Conservation (phyloP, 192 early-diverging fungal genomes). For the Coemansia sp. region DNA sequence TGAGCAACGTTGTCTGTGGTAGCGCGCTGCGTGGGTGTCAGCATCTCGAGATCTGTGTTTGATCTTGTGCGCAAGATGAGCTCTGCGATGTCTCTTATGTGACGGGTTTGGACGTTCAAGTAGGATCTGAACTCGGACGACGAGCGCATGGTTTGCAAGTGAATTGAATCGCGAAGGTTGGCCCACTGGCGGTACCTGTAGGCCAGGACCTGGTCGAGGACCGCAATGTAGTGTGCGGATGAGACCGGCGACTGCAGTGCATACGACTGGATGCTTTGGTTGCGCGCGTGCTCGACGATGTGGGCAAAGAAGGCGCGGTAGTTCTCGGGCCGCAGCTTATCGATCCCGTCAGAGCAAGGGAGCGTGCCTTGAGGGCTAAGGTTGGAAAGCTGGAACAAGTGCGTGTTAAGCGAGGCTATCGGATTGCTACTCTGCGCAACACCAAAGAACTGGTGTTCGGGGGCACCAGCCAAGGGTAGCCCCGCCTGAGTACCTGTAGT, state of each 20-base stretch:
- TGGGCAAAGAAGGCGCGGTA: conserved; percentile 75
- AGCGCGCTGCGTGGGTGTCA: conserved; percentile 15
- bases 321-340: conserved; percentile 73
- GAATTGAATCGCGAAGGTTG: conserved; percentile 85
- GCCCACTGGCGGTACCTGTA: conserved; percentile 88
- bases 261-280: conserved; percentile 58
- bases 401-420: conserved; percentile 84
- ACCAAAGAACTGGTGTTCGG: conserved; percentile 68
- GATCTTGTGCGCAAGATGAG: conserved; percentile 61
- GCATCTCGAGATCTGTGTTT: conserved; percentile 56
- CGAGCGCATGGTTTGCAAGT: conserved; percentile 74
- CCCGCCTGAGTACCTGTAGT: too few relatives aligned
- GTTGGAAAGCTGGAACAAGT: conserved; percentile 78
- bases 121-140: conserved; percentile 62
- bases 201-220: conserved; percentile 79
- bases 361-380: conserved; percentile 80
- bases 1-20: conserved; percentile 21
- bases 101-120: conserved; percentile 62
- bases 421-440: conserved; percentile 86
- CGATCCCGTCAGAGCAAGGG: conserved; percentile 73
- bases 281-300: conserved; percentile 59
- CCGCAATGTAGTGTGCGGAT: conserved; percentile 68
- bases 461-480: too few relatives aligned
- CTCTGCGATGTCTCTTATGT: conserved; percentile 57
- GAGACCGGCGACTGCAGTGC: conserved; percentile 64